phyloP scores from a whole-genome alignment of 176 grass and related monocot genomes.

The Phragmites australis region DNA sequence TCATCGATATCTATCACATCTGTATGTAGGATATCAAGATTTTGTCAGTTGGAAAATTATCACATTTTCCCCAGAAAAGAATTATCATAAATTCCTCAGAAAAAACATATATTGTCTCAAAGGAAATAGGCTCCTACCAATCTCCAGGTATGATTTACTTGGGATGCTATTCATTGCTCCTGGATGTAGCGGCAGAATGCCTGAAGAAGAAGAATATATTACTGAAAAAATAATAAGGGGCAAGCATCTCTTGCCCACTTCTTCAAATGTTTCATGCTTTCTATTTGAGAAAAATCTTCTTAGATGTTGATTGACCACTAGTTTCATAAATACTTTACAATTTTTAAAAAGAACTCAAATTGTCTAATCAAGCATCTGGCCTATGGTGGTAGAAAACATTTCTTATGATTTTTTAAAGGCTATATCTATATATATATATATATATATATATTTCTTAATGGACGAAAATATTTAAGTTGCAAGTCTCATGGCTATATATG shows the following conservation, averaged over 20 bases:
- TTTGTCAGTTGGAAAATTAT: neutral
- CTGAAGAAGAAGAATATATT: conserved; percentile 40
- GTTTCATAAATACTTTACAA: neutral
- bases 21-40: conserved; percentile 37
- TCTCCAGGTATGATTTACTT: conserved; percentile 96
- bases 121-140: conserved; percentile 62
- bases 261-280: neutral
- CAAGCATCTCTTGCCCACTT: conserved; percentile 10
- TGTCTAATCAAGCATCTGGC: conserved; percentile 13
- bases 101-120: neutral
- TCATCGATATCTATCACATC: conserved; percentile 84
- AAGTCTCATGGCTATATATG: neutral
- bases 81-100: too few species aligned
- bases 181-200: conserved; percentile 95
- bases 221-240: conserved; percentile 18
- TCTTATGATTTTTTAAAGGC: neutral
- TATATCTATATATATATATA: too few species aligned
- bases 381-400: neutral
- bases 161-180: conserved; percentile 97
- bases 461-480: neutral
- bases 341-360: neutral
- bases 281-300: neutral
- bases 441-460: conserved; percentile 2
- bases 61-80: too few species aligned
- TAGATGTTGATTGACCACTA: neutral